Evolutionary conservation across 257 asterid species (phyloP), one percentile per base, ranked within the genome.

Genomic region (Jaltomata sinuosa): DNA sequence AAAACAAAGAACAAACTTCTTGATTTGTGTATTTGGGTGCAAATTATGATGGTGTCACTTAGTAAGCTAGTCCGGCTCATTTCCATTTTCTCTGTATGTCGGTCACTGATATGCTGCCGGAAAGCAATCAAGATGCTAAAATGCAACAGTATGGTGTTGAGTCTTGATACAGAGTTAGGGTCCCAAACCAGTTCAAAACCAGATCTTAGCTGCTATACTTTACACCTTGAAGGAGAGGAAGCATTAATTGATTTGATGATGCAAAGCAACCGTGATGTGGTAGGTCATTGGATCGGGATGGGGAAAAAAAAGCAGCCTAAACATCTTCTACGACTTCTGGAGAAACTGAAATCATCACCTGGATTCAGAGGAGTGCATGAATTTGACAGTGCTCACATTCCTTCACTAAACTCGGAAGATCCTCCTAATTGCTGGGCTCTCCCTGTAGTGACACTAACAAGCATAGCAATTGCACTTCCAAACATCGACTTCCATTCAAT

Each of bases 381-480:
- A 65, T 95, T 95, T 34, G 98, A 95, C 86, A 91, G 80, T 36
- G 84, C 86, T 61, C 83, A 74, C 34, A 90, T 95, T 59, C 93
- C 87, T 74, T 88, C 96, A 10, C 84, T 94, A 67, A 93, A 89
- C 67, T 86, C 83, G 27, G 92, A 86, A 76, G 93, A 92, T 83
- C 97, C 98, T 79, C 95, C 93, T 8, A 88, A 93, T 81, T 86
- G 95, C 88, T 95, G 99, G 98, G 96, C 98, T 54, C 98, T 95
- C 50, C 98, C 99, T 14, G 93, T 94, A 77, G 97, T 89, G 80
- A 94, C 99, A 21, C 83, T 95, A 81, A 86, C 97, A 69, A 92
- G 98, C 94, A 93, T 94, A 74, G 97, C 98, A 14, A 86, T 92
- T 8, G 93, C 99, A 25, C 88, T 88, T 19, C 88, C 90, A 8